phyloP scores from a whole-genome alignment of 2,329 filamentous ascomycete genomes.

The Dryadomyces quercivorus region DNA sequence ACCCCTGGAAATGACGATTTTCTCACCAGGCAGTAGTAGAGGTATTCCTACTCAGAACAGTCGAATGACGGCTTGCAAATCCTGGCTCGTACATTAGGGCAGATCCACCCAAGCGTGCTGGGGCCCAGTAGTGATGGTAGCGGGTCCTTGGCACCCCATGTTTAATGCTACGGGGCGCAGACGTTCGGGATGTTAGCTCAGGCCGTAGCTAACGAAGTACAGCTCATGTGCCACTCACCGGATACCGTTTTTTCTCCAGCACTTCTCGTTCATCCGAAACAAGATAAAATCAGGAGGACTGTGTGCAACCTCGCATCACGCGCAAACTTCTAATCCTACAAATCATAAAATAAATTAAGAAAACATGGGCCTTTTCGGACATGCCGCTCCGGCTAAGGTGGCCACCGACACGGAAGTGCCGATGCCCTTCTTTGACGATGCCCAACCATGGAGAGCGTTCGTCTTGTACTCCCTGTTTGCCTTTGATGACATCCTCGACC shows the following conservation, averaged over 20 bases:
- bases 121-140: not conserved
- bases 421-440: conserved; percentile 20
- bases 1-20: not conserved
- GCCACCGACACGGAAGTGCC: conserved; percentile 19
- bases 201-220: not conserved
- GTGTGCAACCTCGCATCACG: not conserved
- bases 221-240: not conserved
- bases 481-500: conserved; percentile 35
- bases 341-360: not conserved
- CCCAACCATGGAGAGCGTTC: conserved; percentile 12
- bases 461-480: conserved; percentile 22
- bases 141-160: not conserved
- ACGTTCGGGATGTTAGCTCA: not conserved
- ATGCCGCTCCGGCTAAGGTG: not conserved
- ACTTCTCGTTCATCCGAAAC: not conserved
- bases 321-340: not conserved
- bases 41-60: too few species aligned
- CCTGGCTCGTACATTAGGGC: too few species aligned
- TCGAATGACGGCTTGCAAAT: too few species aligned
- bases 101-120: too few species aligned
- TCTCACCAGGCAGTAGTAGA: too few species aligned
- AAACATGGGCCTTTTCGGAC: not conserved
- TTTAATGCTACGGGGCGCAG: not conserved
- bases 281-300: not conserved
- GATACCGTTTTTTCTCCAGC: not conserved